These are phyloP conservation scores for Chlamydomonas sp. DNA, from an alignment of 139 green algal species.

Conservation along the genomic window DNA sequence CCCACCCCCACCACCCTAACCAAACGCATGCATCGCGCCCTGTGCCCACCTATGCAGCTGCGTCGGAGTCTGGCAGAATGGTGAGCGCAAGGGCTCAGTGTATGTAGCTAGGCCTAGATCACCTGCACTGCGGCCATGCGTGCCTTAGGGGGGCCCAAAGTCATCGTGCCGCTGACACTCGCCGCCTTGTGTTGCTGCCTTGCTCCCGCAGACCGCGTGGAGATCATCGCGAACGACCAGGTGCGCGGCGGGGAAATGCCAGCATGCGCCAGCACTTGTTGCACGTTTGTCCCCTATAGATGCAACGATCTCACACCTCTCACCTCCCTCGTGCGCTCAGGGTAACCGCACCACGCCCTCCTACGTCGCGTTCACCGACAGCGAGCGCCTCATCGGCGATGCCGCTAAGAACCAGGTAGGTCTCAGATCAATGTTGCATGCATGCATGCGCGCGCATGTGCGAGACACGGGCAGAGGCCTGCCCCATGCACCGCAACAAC, in stretches of 20 bases:
- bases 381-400: conserved; percentile 92
- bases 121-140: too few species aligned
- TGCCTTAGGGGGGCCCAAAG: too few species aligned
- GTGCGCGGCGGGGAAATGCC: not conserved
- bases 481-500: too few species aligned
- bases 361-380: conserved; percentile 97
- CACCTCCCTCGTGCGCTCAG: not conserved
- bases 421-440: conserved; percentile 3
- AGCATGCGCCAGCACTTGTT: not conserved
- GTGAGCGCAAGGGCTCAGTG: too few species aligned
- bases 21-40: too few species aligned
- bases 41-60: conserved; percentile 37
- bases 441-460: too few species aligned
- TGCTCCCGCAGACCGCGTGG: conserved; percentile 8
- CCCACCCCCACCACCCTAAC: not conserved
- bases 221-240: conserved; percentile 25
- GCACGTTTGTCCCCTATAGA: not conserved
- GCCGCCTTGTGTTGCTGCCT: not conserved
- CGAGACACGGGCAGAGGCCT: too few species aligned
- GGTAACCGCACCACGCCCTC: conserved; percentile 33
- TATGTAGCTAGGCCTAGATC: too few species aligned
- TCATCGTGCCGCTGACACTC: too few species aligned
- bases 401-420: conserved; percentile 93
- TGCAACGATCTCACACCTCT: not conserved
- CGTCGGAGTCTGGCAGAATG: conserved; percentile 83